phyloP scores from a whole-genome alignment of 2,329 filamentous ascomycete species.

The Aaosphaeria pasadenensis region DNA sequence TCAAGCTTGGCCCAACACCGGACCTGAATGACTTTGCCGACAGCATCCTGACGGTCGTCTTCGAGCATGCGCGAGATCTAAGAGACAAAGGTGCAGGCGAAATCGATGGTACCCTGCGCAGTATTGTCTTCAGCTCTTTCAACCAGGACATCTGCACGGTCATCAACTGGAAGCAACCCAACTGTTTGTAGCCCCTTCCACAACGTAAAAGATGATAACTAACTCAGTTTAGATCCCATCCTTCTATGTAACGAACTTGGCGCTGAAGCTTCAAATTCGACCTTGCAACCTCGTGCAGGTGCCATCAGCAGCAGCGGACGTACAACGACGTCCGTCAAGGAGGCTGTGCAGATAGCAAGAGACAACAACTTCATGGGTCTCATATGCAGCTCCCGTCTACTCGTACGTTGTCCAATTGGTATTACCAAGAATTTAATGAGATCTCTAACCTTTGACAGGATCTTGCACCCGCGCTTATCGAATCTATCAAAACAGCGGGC shows the following conservation, averaged over 20 bases:
- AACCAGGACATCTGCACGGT: conserved; percentile 88
- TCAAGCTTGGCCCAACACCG: conserved; percentile 69
- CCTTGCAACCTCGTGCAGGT: conserved; percentile 24
- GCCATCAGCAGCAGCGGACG: conserved; percentile 62
- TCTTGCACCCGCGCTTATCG: conserved; percentile 86
- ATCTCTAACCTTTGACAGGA: conserved; percentile 58
- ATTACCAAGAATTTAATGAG: neutral
- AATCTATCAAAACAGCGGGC: conserved; percentile 91
- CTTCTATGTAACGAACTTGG: conserved; percentile 93
- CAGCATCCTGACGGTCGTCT: conserved; percentile 77
- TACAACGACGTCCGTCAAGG: conserved; percentile 83
- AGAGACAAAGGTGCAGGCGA: conserved; percentile 55
- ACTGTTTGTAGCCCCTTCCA: conserved; percentile 57
- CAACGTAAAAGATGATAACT: neutral
- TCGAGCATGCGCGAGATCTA: conserved; percentile 78
- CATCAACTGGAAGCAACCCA: conserved; percentile 98
- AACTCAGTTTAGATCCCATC: conserved; percentile 64
- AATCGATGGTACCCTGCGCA: conserved; percentile 67
- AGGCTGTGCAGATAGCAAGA: conserved; percentile 87
- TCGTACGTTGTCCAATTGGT: conserved; percentile 59
- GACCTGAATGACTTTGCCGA: conserved; percentile 89
- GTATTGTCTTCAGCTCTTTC: conserved; percentile 91
- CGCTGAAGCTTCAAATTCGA: conserved; percentile 48
- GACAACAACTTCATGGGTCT: conserved; percentile 98
- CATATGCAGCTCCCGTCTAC: conserved; percentile 80